Conservation (phyloP, 768 basidiomycete species). For the Rubroboletus pulcherrimus region DNA sequence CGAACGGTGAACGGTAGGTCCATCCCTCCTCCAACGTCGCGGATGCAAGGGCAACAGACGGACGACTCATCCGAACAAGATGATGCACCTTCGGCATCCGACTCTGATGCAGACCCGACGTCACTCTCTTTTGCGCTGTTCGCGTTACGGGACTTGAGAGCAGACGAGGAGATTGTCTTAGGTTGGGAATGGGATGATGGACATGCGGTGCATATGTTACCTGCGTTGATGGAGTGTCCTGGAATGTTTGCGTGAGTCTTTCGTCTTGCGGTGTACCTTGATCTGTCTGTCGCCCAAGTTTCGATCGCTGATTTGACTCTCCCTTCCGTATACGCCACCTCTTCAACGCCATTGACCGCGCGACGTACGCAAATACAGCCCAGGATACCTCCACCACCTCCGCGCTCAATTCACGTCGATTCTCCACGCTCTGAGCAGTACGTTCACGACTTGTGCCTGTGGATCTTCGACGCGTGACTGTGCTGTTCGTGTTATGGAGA, state of each 20-base stretch:
- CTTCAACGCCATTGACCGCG: not conserved
- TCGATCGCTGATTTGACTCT: slow-evolving; percentile 10
- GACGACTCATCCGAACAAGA: slow-evolving; percentile 20
- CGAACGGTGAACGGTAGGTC: slow-evolving; percentile 10
- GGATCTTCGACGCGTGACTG: slow-evolving; percentile 61
- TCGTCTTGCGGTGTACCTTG: not conserved
- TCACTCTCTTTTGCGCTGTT: slow-evolving; percentile 75
- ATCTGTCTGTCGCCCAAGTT: not conserved
- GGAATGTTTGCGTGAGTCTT: slow-evolving; percentile 53
- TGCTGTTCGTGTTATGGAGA: slow-evolving; percentile 58
- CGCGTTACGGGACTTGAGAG: slow-evolving; percentile 67
- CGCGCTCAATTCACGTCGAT: slow-evolving; percentile 66
- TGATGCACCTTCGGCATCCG: slow-evolving; percentile 8
- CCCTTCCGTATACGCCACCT: not conserved
- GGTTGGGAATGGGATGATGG: slow-evolving; percentile 98
- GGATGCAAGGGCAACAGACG: slow-evolving; percentile 7
- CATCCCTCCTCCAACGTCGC: slow-evolving; percentile 7
- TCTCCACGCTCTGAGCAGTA: slow-evolving; percentile 63
- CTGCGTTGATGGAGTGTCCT: slow-evolving; percentile 59
- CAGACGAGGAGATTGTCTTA: slow-evolving; percentile 81
- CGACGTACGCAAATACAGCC: slow-evolving; percentile 29
- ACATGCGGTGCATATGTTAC: slow-evolving; percentile 75
- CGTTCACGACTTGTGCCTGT: slow-evolving; percentile 74
- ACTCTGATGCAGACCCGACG: slow-evolving; percentile 29
- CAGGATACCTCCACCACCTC: slow-evolving; percentile 47